A percentile compares a stretch with the other conserved stretches of the same genome.
These are phyloP conservation scores for Lactuca sativa DNA, from an alignment of 129 eudicot species.

Conservation along the genomic window DNA sequence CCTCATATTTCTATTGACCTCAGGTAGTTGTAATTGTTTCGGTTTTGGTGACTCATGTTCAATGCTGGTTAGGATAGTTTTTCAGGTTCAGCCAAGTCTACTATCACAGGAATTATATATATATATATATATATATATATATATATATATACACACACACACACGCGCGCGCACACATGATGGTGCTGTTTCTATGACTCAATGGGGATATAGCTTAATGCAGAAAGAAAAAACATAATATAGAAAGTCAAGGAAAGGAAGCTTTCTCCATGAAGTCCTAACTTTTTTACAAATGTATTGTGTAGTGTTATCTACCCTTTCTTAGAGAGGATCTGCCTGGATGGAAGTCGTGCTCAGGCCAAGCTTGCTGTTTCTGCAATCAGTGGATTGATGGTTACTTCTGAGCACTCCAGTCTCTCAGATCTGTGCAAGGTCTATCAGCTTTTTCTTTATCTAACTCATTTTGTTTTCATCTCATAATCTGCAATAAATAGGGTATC, in stretches of 20 bases:
- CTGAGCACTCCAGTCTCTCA: constrained; percentile 47
- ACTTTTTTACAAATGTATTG: constrained; percentile 15
- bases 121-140: no score
- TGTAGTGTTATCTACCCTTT: constrained; percentile 70
- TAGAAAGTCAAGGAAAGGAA: no score
- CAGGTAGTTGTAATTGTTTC: constrained; percentile 42
- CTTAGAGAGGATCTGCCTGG: constrained; percentile 78
- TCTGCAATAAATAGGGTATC: background rate
- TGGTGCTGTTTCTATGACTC: no score
- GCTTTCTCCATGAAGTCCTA: no score
- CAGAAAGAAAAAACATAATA: no score
- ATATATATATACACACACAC: no score
- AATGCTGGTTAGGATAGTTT: no score
- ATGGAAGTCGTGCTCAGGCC: constrained; percentile 77
- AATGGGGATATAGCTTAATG: no score
- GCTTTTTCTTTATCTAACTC: constrained; percentile 8
- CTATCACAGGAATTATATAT: background rate
- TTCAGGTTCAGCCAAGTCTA: background rate
- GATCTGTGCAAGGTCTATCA: constrained; percentile 68
- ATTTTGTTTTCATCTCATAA: background rate
- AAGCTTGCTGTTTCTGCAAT: constrained; percentile 83
- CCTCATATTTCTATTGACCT: constrained; percentile 45
- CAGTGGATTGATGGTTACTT: constrained; percentile 51
- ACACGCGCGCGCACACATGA: no score
- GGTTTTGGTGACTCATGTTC: no score